phyloP scores from a whole-genome alignment of 345 rosid genomes.

The Rhodamnia argentea region DNA sequence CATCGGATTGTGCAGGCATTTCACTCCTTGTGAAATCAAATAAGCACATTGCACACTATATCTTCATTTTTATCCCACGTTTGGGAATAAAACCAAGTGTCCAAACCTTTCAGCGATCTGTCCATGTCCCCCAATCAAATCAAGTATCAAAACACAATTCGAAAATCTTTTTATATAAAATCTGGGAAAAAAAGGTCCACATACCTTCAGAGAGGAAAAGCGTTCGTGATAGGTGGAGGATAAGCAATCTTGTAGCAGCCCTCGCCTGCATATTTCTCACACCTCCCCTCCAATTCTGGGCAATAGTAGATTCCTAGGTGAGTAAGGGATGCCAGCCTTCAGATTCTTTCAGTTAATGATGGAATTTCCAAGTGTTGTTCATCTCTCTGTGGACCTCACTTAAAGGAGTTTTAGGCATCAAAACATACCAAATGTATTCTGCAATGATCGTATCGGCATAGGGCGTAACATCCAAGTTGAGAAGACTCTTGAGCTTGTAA shows the following conservation, averaged over 20 bases:
- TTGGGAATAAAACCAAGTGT: neutral
- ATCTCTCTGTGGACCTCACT: neutral
- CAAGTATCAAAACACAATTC: too few relatives aligned
- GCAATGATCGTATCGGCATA: conserved; percentile 73
- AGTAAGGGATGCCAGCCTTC: too few relatives aligned
- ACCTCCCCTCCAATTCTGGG: too few relatives aligned
- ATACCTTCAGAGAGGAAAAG: too few relatives aligned
- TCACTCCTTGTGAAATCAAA: neutral
- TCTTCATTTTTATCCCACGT: too few relatives aligned
- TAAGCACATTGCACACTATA: fast-evolving
- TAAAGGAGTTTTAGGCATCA: neutral
- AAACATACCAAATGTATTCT: conserved; percentile 73
- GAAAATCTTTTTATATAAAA: too few relatives aligned
- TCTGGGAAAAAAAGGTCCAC: too few relatives aligned
- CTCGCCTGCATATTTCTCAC: too few relatives aligned
- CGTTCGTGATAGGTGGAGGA: too few relatives aligned
- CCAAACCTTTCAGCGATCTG: neutral
- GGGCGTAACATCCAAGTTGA: conserved; percentile 66
- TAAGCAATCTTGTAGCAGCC: too few relatives aligned
- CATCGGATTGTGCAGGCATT: fast-evolving
- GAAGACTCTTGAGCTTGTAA: conserved; percentile 62
- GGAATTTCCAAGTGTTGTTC: neutral
- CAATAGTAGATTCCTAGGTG: too few relatives aligned
- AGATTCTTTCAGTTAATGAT: neutral
- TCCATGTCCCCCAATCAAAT: neutral